Evolutionary conservation across 495 filamentous ascomycete species (phyloP).

Genomic region (Talaromyces thailandensis): DNA sequence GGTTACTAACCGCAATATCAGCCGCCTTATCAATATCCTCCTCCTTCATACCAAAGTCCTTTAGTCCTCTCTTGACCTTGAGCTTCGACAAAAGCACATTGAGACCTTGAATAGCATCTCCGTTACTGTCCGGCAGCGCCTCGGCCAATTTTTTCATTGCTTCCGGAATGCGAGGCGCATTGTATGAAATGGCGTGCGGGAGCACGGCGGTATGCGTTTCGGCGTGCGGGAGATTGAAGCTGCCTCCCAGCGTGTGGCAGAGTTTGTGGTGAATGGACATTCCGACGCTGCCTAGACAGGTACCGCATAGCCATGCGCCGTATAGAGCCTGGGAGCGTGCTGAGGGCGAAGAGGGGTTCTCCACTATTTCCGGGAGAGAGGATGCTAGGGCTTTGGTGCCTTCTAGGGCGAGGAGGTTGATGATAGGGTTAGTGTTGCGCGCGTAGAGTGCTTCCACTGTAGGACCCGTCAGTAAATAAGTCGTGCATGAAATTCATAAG

Average conservation of each 20-base stretch:
- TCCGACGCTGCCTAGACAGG: constrained; percentile 54
- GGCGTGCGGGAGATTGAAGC: constrained; percentile 61
- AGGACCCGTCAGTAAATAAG: background rate
- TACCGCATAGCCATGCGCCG: constrained; percentile 59
- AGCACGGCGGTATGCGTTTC: constrained; percentile 62
- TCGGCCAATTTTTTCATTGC: constrained; percentile 49
- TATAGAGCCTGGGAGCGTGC: constrained; percentile 53
- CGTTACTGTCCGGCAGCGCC: constrained; percentile 48
- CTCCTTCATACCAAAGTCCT: constrained; percentile 55
- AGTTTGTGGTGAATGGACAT: constrained; percentile 69
- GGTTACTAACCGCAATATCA: constrained; percentile 54
- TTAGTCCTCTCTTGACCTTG: constrained; percentile 48
- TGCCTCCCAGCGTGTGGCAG: constrained; percentile 59
- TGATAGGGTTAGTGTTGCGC: constrained; percentile 51
- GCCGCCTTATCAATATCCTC: constrained; percentile 57
- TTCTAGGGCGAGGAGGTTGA: constrained; percentile 48
- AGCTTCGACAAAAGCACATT: constrained; percentile 50
- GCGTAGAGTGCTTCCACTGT: constrained; percentile 60
- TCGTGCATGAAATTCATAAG: background rate
- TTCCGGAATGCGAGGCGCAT: constrained; percentile 52
- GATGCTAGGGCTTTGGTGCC: constrained; percentile 43
- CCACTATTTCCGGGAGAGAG: constrained; percentile 48
- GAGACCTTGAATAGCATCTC: constrained; percentile 51
- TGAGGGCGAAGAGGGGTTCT: constrained; percentile 33
- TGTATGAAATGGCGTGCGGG: constrained; percentile 60